Evolutionary conservation across 441 rosid genomes (phyloP), one percentile per base, ranked within the genome.

Genomic region (California macrophylla): DNA sequence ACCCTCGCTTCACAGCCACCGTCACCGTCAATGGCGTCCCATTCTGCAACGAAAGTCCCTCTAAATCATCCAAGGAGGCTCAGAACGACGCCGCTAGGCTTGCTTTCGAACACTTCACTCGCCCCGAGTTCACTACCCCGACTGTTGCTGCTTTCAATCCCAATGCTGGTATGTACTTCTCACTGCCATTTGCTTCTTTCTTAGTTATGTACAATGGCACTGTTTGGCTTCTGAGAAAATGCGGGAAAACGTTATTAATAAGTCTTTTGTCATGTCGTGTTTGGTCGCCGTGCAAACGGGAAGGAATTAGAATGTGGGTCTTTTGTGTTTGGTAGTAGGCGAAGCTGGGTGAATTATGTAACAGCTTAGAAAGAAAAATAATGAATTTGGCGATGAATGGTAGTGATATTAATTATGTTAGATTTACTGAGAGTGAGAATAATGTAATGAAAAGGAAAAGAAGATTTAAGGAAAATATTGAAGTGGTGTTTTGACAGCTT

Each of bases 31-130:
- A 82, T 54, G 78, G 69, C 71, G 6, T 1, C 20, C 20, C 82
- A 10, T 88, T 85, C 74, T 36, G 18, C 18, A 54, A 83, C 2
- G 56, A 2, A 0, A 28, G 52, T 0, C 71, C 60, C 21, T 29
- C 68, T 40, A 70, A 8, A 9, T 78, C 91, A 34, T 70, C 85
- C 42, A 88, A 85, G 69, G 73, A 78, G 3, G 85, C 87, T 3
- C 87, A 88, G 29, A 85, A 82, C 47, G 78, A 82, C 10, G 88
- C 85, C 16, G 93, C 91, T 1, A 65, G 25, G 29, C 23, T 80
- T 60, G 93, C 91, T 10, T 54, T 72, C n/a, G 64, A 70, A 4
- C 81, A 80, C 64, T 71, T 81, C 72, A 20, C 78, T 40, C n/a
- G 38, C 68, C 47, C 73, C 42, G 23, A 4, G 36, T 13, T 20